phyloP scores from a whole-genome alignment of 228 moss, liverwort and hornwort species.

The Sphagnum fallax region DNA sequence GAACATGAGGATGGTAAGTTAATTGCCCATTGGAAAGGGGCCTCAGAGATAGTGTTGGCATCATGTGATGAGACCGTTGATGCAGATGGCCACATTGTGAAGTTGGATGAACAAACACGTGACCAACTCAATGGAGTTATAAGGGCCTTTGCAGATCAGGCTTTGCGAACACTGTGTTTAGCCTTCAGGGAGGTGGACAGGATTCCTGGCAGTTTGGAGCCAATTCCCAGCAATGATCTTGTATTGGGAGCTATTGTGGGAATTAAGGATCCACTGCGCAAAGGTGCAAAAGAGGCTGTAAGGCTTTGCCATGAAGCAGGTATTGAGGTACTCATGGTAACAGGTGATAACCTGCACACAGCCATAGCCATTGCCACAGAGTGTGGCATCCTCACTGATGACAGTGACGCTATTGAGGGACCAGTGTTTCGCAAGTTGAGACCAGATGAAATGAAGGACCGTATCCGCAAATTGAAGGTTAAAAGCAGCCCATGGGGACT shows the following conservation, averaged over 20 bases:
- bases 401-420: conserved; percentile 78
- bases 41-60: conserved; percentile 69
- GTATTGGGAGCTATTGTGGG: conserved; percentile 69
- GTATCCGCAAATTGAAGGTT: conserved; percentile 70
- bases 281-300: conserved; percentile 82
- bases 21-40: conserved; percentile 90
- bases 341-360: conserved; percentile 78
- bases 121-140: conserved; percentile 41
- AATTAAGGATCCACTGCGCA: conserved; percentile 91
- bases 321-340: conserved; percentile 96
- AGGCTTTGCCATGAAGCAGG: conserved; percentile 60
- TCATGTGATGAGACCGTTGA: conserved; percentile 54
- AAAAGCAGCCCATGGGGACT: background rate
- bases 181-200: conserved; percentile 49
- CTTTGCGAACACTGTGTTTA: conserved; percentile 79
- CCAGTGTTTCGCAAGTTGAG: conserved; percentile 56
- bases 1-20: conserved; percentile 26
- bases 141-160: conserved; percentile 46
- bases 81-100: conserved; percentile 40
- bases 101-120: conserved; percentile 41
- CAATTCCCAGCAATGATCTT: conserved; percentile 49
- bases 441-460: conserved; percentile 37
- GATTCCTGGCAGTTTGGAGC: conserved; percentile 26
- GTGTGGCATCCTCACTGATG: conserved; percentile 89
- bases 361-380: conserved; percentile 90